Base-by-base conservation (phyloP, 495 filamentous ascomycete species). In the Filosporella fistucella region DNA sequence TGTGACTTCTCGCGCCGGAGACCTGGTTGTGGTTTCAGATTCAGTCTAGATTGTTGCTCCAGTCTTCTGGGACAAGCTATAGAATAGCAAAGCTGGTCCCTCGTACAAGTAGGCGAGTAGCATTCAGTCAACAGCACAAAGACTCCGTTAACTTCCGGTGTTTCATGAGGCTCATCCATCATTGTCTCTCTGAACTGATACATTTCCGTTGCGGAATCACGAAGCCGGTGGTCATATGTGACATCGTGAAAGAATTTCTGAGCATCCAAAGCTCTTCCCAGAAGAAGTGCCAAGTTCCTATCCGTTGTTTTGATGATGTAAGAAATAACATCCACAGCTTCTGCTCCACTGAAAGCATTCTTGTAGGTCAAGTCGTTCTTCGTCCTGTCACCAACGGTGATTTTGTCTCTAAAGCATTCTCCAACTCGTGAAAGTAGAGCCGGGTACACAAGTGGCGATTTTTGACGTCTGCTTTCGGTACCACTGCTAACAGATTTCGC, bases 231-330 rank as follows among this genome's bases (percentile, higher is more conserved):
- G 51, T 95, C 91, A 64, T 99, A 99, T 3, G 91, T 96, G 32
- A 97, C 94, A 77, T 99, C 94, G 64, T 97, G 94, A 63, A 99
- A 99, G 65, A 97, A 96, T 64, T 97, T 99, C 66, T 99, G 94
- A 33, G 94, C 94, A 69, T 99, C 94, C 35, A 99, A 70, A 46
- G 90, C 88, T 54, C 94, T 78, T 36, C 94, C 94, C n/a, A 99
- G 67, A 10, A 99, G 80, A 45, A 99, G 70, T 32, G 94, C 93
- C 53, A 99, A 70, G 59, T 96, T 99, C 41, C 94, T 81, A 65
- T 99, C 94, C 10, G 85, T 95, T 0, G 94, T 99, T 64, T 91
- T 86, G 62, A 97, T 96, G 56, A 97, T 97, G 58, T 86, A 88
- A 2, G 84, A 82, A 42, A 99, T 89, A 53, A 96, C 71, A 65